phyloP scores from a whole-genome alignment of 495 filamentous ascomycete genomes.

The Podospora australis region DNA sequence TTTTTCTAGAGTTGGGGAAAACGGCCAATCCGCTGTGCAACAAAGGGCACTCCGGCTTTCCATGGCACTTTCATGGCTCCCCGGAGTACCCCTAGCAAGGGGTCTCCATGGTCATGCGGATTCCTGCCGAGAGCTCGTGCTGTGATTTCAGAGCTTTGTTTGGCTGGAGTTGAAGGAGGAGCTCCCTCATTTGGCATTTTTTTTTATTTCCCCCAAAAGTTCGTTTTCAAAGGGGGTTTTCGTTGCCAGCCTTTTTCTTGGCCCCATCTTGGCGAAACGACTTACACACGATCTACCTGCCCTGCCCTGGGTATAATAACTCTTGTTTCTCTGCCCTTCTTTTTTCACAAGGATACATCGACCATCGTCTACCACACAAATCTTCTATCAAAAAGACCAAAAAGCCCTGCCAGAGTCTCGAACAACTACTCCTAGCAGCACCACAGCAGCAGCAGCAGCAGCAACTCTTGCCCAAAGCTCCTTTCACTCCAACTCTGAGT shows the following conservation, averaged over 20 bases:
- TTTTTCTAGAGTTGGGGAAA: too few relatives aligned
- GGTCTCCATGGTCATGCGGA: slow-evolving; percentile 12
- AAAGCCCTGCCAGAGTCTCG: too few relatives aligned
- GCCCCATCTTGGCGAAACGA: neutral
- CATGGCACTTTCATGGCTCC: neutral
- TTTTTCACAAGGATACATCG: slow-evolving; percentile 1
- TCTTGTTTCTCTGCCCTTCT: neutral
- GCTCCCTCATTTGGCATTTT: neutral
- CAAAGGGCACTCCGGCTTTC: neutral
- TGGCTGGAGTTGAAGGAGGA: neutral
- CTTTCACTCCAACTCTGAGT: slow-evolving; percentile 1
- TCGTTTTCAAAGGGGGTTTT: neutral
- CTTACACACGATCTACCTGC: slow-evolving; percentile 2
- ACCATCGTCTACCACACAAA: neutral
- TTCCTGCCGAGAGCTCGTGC: slow-evolving; percentile 10
- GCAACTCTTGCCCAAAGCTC: neutral
- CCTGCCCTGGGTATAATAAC: slow-evolving; percentile 2
- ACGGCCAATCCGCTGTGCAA: neutral
- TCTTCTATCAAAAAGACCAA: neutral
- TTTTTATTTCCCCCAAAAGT: too few relatives aligned
- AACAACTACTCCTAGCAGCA: too few relatives aligned
- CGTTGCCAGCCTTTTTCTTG: neutral
- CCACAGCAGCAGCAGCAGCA: too few relatives aligned
- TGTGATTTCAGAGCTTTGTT: slow-evolving; percentile 5
- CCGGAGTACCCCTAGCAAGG: too few relatives aligned